Base-by-base conservation (phyloP, 2,329 filamentous ascomycete genomes). In the Arachnomyces sp. region DNA sequence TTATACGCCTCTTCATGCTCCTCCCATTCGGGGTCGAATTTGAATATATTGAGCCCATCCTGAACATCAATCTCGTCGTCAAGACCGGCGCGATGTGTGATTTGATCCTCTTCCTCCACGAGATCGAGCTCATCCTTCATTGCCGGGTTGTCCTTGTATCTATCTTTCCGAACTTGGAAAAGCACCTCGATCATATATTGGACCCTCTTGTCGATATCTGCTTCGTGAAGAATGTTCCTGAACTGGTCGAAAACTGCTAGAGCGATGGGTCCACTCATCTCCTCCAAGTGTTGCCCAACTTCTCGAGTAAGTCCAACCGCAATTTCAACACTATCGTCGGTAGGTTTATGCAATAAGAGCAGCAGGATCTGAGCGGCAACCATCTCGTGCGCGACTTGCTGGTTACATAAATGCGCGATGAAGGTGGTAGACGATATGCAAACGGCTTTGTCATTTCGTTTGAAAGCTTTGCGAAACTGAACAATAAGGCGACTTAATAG, bases 131-230 rank as follows among this genome's bases (percentile, higher is more conserved):
- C 92, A 58, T 95, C 89, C 61, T 81, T 89, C 53, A 96, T 71
- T 1, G 88, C 82, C 13, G 82, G 87, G 54, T 96, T 88, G 55
- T 96, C 88, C 68, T 94, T 94, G 72, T 94, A 98, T 54, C 84
- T 84, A 65, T 96, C 90, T 65, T 95, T 94, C 48, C 92, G 79
- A 41, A 95, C 83, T 66, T 98, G 89, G 61, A 98, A 98, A 32
- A 98, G 68, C 4, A 96, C 92, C 62, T 98, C 92, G 42, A 98
- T 90, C 85, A 94, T 94, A 65, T 96, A 98, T 66, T 98, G 92
- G n/a, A 90, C 89, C 49, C 92, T 77, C 72, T 94, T 95, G 59
- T 96, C 90, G 60, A 98, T 94, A 57, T 92, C 89, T 33, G 88
- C 88, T 63, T 98, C 92, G 67, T 98, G 90, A 7, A 98, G 70